A percentile compares a stretch with the other conserved stretches of the same genome.
These are phyloP conservation scores for Nigrospora sphaerica DNA, from an alignment of 2,329 filamentous ascomycete genomes.

Conservation along the genomic window DNA sequence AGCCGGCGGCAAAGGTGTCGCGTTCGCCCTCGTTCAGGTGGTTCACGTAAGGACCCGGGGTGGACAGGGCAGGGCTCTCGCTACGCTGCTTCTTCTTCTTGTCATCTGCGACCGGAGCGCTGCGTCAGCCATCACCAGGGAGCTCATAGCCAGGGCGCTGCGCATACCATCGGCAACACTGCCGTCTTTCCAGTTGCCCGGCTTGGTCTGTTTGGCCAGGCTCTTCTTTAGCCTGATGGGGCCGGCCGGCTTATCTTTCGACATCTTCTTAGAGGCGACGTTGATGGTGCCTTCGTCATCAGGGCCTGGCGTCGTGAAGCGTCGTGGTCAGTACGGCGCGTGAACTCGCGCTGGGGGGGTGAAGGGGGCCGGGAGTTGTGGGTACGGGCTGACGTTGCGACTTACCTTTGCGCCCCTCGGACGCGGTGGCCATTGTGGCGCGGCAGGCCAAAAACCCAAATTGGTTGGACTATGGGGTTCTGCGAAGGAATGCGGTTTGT, in stretches of 20 bases:
- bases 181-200: constrained; percentile 67
- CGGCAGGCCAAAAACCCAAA: background rate
- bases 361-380: background rate
- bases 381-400: background rate
- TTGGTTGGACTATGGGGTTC: background rate
- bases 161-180: constrained; percentile 53
- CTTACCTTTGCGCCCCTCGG: constrained; percentile 8
- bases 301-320: constrained; percentile 16
- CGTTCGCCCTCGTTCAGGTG: constrained; percentile 69
- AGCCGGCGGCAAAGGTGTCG: constrained; percentile 74
- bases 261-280: constrained; percentile 50
- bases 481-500: background rate
- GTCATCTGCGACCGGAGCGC: constrained; percentile 18
- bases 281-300: constrained; percentile 56
- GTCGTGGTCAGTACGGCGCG: background rate
- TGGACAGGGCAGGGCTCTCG: constrained; percentile 30
- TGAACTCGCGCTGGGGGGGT: background rate
- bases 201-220: constrained; percentile 54
- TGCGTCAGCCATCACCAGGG: background rate
- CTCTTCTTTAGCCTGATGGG: constrained; percentile 57
- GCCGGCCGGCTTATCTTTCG: constrained; percentile 35
- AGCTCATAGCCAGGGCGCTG: background rate
- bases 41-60: constrained; percentile 52
- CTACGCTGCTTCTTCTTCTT: constrained; percentile 47
- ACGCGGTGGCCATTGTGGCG: constrained; percentile 4